Evolutionary conservation across 768 basidiomycete species (phyloP), one percentile per base, ranked within the genome.

Genomic region (Boletus vermiculosoides): DNA sequence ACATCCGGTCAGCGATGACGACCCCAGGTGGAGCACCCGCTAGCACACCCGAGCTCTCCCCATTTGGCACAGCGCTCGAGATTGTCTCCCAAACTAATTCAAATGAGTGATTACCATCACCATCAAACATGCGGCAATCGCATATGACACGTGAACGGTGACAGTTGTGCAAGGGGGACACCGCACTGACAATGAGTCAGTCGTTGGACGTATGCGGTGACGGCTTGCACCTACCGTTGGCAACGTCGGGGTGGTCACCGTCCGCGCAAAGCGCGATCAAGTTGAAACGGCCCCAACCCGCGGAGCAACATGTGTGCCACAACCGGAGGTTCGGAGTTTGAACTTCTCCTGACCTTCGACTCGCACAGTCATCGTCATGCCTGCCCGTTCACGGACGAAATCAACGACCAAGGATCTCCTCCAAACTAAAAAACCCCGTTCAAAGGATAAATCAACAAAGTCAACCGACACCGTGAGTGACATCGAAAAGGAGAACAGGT

Each of bases 341-440:
- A 72, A 72, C 56, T 61, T 20, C 44, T 61, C 55, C 59, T 73
- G 60, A 68, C 56, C 61, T 73, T 52, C 64, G 58, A 64, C 64
- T 64, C 37, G 60, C 55, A 47, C 52, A 51, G 53, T 50, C 64
- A 55, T 62, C 56, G 54, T 45, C 55, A 81, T 81, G 80, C 76
- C 75, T 50, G 77, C 78, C 54, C 80, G 80, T 54, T 72, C 80
- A 52, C 77, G 75, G 57, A 75, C 77, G 37, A 77, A 75, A 66
- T 66, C 79, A 15, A 25, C 60, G 45, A 37, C 67, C 45, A 64
- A 60, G 49, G 61, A 59, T 33, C 22, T 52, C 20, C 49, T 13
- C 25, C 50, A 22, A 5, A 7, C 25, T 11, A 30, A 40, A 40
- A 52, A 18, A 28, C 48, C 20, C 31, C 61, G 62, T 18, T 4